Conservation (phyloP, 768 basidiomycete genomes). For the Pholiota microspora region DNA sequence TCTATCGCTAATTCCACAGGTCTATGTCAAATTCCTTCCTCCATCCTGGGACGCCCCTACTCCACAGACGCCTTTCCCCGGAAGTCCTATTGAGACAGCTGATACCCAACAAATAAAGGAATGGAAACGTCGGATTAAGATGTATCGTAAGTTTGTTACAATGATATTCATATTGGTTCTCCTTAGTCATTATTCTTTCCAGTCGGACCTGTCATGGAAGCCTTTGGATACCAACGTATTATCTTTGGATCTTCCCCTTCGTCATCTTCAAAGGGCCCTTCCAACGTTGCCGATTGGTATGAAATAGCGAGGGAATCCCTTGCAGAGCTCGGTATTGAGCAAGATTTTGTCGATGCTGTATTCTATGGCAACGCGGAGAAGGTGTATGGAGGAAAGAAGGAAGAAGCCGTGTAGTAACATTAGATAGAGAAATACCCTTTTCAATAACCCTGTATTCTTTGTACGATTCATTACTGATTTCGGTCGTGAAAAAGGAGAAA, state of each 20-base stretch:
- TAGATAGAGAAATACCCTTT: slow-evolving; percentile 2
- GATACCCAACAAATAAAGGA: slow-evolving; percentile 57
- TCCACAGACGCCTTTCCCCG: slow-evolving; percentile 42
- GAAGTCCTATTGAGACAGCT: slow-evolving; percentile 32
- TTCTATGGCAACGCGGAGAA: slow-evolving; percentile 54
- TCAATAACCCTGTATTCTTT: neutral
- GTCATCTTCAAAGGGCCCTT: slow-evolving; percentile 40
- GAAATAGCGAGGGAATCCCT: slow-evolving; percentile 76
- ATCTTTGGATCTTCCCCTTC: slow-evolving; percentile 80
- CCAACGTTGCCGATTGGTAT: slow-evolving; percentile 72
- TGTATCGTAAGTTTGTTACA: slow-evolving; percentile 65
- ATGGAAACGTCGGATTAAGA: slow-evolving; percentile 74
- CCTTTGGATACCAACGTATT: slow-evolving; percentile 82
- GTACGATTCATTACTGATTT: neutral
- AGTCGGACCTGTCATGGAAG: slow-evolving; percentile 84
- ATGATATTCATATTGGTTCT: neutral
- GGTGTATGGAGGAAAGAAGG: slow-evolving; percentile 35
- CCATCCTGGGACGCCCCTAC: slow-evolving; percentile 69
- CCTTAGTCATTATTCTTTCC: slow-evolving; percentile 10
- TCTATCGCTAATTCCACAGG: slow-evolving; percentile 71
- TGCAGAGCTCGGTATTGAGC: slow-evolving; percentile 77
- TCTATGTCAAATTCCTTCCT: slow-evolving; percentile 73
- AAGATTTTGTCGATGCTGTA: slow-evolving; percentile 72
- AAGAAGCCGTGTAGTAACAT: slow-evolving; percentile 1
- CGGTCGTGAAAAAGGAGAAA: neutral